Evolutionary conservation across 2,329 filamentous ascomycete genomes (phyloP).

Genomic region (Botrytis fabae): DNA sequence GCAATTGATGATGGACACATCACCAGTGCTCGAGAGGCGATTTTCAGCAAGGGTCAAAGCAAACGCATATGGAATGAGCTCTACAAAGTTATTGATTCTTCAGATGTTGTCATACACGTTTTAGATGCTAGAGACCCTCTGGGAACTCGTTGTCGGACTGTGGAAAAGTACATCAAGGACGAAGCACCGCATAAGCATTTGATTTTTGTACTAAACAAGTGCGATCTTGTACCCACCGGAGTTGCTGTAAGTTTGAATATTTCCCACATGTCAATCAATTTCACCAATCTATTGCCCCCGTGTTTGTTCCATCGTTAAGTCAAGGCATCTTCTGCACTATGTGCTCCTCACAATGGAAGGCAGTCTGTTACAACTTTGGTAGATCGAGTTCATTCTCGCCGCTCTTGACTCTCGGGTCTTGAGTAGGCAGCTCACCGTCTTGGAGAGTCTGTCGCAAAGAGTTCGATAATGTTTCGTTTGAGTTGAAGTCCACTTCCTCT

Average conservation of each 20-base stretch:
- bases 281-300: conserved; percentile 24
- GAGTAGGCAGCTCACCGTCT: conserved; percentile 80
- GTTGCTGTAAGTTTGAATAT: conserved; percentile 78
- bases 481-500: conserved; percentile 88
- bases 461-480: conserved; percentile 78
- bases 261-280: not conserved
- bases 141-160: conserved; percentile 84
- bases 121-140: conserved; percentile 86
- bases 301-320: conserved; percentile 69
- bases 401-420: conserved; percentile 60
- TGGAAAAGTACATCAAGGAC: conserved; percentile 90
- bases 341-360: conserved; percentile 68
- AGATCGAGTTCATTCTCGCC: conserved; percentile 78
- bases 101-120: conserved; percentile 94
- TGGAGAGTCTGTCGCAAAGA: conserved; percentile 74
- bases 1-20: conserved; percentile 48
- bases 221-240: conserved; percentile 86
- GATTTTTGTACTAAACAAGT: conserved; percentile 86
- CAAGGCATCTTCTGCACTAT: conserved; percentile 71
- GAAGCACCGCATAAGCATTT: conserved; percentile 97
- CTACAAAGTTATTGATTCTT: conserved; percentile 92
- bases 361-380: conserved; percentile 99
- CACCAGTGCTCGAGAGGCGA: conserved; percentile 72
- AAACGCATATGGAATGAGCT: conserved; percentile 98
- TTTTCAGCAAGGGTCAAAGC: conserved; percentile 92